Conservation (phyloP, 805 yeast species). For the Yamadazyma phyllophila region DNA sequence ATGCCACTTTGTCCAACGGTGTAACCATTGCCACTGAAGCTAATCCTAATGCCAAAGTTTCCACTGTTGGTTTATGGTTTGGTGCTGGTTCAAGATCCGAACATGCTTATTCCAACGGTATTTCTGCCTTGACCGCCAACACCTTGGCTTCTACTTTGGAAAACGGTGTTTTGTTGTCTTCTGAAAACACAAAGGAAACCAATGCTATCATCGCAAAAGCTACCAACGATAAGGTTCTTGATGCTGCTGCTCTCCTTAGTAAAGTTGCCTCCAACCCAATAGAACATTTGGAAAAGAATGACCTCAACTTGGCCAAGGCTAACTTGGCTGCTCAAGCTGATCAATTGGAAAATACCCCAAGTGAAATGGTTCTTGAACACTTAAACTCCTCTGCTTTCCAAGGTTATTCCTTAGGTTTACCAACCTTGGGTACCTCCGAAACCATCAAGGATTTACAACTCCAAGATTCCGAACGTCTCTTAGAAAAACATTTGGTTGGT, state of each 20-base stretch:
- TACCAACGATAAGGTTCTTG: slow-evolving; percentile 47
- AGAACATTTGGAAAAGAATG: slow-evolving; percentile 40
- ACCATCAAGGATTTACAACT: slow-evolving; percentile 56
- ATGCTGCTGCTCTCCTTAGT: slow-evolving; percentile 54
- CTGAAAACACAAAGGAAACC: slow-evolving; percentile 59
- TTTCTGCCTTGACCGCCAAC: slow-evolving; percentile 60
- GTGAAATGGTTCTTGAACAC: slow-evolving; percentile 65
- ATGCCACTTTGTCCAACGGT: slow-evolving; percentile 73
- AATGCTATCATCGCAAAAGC: slow-evolving; percentile 60
- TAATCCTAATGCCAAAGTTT: slow-evolving; percentile 51
- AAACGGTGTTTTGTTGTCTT: slow-evolving; percentile 56
- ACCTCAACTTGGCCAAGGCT: slow-evolving; percentile 47
- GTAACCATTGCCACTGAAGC: slow-evolving; percentile 69
- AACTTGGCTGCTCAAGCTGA: slow-evolving; percentile 47
- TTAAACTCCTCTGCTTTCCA: slow-evolving; percentile 83
- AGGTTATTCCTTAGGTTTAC: slow-evolving; percentile 76
- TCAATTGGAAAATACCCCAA: slow-evolving; percentile 54
- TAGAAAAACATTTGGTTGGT: slow-evolving; percentile 54
- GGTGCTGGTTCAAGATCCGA: slow-evolving; percentile 82
- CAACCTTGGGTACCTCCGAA: slow-evolving; percentile 72
- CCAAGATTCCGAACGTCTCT: slow-evolving; percentile 57
- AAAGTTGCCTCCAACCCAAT: slow-evolving; percentile 38
- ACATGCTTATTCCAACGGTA: slow-evolving; percentile 80
- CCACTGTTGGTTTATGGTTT: slow-evolving; percentile 67
- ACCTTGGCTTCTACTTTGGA: slow-evolving; percentile 43